These are phyloP conservation scores for Tetrapyrgos nigripes DNA, from an alignment of 1,284 basidiomycete genomes.

Conservation along the genomic window DNA sequence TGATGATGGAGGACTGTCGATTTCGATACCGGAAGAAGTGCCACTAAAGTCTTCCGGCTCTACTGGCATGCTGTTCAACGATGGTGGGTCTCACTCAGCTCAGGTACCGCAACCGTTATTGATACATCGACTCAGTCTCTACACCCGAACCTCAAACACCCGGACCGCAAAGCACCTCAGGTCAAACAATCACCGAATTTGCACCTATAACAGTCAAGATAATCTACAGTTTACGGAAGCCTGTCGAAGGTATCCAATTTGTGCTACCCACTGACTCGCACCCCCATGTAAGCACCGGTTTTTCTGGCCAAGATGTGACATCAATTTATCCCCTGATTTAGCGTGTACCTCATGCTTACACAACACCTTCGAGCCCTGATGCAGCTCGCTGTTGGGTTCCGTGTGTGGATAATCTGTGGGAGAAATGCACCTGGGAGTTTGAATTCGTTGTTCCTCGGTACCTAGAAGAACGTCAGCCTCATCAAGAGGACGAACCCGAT, in stretches of 20 bases:
- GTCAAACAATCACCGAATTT: slow-evolving; percentile 65
- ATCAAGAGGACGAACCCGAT: slow-evolving; percentile 61
- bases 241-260: slow-evolving; percentile 88
- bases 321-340: slow-evolving; percentile 42
- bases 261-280: slow-evolving; percentile 81
- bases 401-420: slow-evolving; percentile 95
- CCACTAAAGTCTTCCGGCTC: slow-evolving; percentile 54
- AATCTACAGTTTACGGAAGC: slow-evolving; percentile 81
- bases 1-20: slow-evolving; percentile 93
- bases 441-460: slow-evolving; percentile 94
- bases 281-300: slow-evolving; percentile 73
- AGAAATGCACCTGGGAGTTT: slow-evolving; percentile 98
- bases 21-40: slow-evolving; percentile 86
- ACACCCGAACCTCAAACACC: slow-evolving; percentile 83
- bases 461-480: slow-evolving; percentile 69
- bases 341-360: slow-evolving; percentile 94
- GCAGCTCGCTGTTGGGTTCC: slow-evolving; percentile 97
- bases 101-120: neutral
- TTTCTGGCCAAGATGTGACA: slow-evolving; percentile 21
- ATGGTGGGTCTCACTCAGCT: slow-evolving; percentile 17
- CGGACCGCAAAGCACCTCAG: slow-evolving; percentile 50
- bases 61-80: slow-evolving; percentile 10
- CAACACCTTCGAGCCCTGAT: slow-evolving; percentile 88
- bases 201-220: slow-evolving; percentile 81
- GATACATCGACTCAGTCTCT: slow-evolving; percentile 50